Evolutionary conservation across 208 protist species (phyloP).

Genomic region (Leishmania guyanensis): DNA sequence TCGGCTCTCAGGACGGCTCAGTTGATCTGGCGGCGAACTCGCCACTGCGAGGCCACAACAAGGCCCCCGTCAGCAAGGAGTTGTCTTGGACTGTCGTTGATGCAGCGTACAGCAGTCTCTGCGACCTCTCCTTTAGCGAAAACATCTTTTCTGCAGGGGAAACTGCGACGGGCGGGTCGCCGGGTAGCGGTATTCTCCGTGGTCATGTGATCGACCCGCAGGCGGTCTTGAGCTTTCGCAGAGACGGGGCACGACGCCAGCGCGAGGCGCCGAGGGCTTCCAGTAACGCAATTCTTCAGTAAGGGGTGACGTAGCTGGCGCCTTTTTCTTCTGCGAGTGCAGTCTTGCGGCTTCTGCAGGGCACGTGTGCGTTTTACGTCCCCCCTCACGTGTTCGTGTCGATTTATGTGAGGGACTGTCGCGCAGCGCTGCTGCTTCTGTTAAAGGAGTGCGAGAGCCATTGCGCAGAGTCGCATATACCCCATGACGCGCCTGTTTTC

Average conservation of each 20-base stretch:
- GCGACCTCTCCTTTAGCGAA: slow-evolving; percentile 26
- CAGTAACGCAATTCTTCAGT: background rate
- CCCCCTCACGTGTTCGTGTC: background rate
- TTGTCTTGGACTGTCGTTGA: slow-evolving; percentile 9
- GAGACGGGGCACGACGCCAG: slow-evolving; percentile 33
- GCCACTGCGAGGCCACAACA: background rate
- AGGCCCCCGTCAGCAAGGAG: slow-evolving; percentile 9
- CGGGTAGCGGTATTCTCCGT: slow-evolving; percentile 3
- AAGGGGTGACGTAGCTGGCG: background rate
- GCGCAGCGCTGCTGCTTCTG: background rate
- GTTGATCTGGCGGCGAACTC: background rate
- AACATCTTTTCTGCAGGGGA: slow-evolving; percentile 14
- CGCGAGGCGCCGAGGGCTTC: background rate
- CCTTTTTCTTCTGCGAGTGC: background rate
- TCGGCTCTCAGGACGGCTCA: slow-evolving; percentile 8
- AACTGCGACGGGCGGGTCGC: background rate
- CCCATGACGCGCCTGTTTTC: background rate
- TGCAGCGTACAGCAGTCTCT: slow-evolving; percentile 28
- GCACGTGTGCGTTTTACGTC: background rate
- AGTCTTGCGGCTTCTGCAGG: background rate
- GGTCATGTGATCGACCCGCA: slow-evolving; percentile 26
- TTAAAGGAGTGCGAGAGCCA: background rate
- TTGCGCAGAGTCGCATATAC: background rate
- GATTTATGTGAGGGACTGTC: background rate
- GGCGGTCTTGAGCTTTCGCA: slow-evolving; percentile 20